These are phyloP conservation scores for Pythium aristosporum DNA, from an alignment of 352 stramenopile species.

Conservation along the genomic window DNA sequence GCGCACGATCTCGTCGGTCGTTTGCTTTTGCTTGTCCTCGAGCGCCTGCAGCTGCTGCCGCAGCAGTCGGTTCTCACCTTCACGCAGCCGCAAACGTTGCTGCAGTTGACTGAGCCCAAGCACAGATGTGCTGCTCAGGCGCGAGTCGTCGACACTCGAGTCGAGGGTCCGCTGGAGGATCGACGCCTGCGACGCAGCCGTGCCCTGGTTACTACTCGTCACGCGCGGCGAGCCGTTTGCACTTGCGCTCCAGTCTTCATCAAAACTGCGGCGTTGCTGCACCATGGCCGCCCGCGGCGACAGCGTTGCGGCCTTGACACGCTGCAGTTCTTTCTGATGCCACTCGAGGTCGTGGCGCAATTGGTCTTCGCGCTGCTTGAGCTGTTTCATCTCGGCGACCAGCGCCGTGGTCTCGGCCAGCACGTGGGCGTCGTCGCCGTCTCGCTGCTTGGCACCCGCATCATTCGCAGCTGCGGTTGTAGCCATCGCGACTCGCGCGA, in stretches of 20 bases:
- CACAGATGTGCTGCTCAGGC: slow-evolving; percentile 47
- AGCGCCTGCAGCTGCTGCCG: slow-evolving; percentile 66
- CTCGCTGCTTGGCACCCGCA: slow-evolving; percentile 14
- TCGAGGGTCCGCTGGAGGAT: slow-evolving; percentile 64
- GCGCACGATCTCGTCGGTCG: slow-evolving; percentile 69
- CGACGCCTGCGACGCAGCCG: slow-evolving; percentile 37
- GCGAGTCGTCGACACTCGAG: slow-evolving; percentile 32
- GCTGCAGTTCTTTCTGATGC: slow-evolving; percentile 55
- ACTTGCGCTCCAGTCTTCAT: slow-evolving; percentile 19
- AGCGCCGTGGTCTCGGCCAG: slow-evolving; percentile 14
- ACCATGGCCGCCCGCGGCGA: slow-evolving; percentile 17
- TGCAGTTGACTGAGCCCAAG: slow-evolving; percentile 76
- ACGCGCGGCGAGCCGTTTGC: slow-evolving; percentile 16
- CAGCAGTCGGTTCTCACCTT: slow-evolving; percentile 73
- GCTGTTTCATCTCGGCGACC: slow-evolving; percentile 41
- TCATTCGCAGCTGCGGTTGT: neutral
- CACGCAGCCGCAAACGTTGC: slow-evolving; percentile 65
- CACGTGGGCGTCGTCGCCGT: slow-evolving; percentile 3
- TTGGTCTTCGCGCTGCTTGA: slow-evolving; percentile 41
- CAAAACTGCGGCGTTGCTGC: slow-evolving; percentile 24
- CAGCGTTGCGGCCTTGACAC: slow-evolving; percentile 34
- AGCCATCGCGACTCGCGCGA: slow-evolving; percentile 12
- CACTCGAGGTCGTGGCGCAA: slow-evolving; percentile 62
- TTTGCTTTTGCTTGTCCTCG: slow-evolving; percentile 67
- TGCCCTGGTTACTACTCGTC: neutral